Evolutionary conservation across 1,139 yeast species (phyloP).

Genomic region (Geotrichum candidum): DNA sequence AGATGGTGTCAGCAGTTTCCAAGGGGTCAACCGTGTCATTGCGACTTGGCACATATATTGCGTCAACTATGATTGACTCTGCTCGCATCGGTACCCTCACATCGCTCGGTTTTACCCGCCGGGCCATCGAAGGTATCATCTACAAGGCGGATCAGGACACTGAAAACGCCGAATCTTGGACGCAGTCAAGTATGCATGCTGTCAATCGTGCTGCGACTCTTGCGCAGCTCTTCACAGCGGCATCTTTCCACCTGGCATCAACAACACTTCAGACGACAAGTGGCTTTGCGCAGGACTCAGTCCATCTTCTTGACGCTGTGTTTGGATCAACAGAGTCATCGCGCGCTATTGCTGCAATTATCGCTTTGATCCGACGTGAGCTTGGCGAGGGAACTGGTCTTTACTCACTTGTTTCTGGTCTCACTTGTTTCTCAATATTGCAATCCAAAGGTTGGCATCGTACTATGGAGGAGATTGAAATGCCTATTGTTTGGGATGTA

Average conservation of each 20-base stretch:
- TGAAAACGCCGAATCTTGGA: constrained; percentile 24
- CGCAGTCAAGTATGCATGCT: constrained; percentile 21
- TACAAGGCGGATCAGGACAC: constrained; percentile 31
- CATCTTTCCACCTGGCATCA: constrained; percentile 30
- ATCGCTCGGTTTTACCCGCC: constrained; percentile 28
- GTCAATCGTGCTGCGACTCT: constrained; percentile 29
- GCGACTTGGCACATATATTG: constrained; percentile 28
- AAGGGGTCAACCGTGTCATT: constrained; percentile 29
- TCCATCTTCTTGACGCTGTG: constrained; percentile 31
- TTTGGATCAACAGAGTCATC: constrained; percentile 36
- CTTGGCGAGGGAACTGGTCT: constrained; percentile 30
- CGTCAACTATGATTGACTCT: constrained; percentile 29
- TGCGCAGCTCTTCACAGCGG: constrained; percentile 31
- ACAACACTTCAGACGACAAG: constrained; percentile 27
- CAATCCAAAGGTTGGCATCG: constrained; percentile 31
- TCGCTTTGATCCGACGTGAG: constrained; percentile 29
- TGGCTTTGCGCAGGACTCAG: constrained; percentile 31
- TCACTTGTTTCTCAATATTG: constrained; percentile 30
- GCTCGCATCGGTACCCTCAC: constrained; percentile 30
- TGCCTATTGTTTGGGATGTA: constrained; percentile 33
- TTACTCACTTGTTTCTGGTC: constrained; percentile 29
- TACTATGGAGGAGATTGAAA: constrained; percentile 26
- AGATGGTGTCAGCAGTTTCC: constrained; percentile 27
- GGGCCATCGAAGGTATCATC: constrained; percentile 30
- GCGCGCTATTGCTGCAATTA: constrained; percentile 31